phyloP scores from a whole-genome alignment of 495 filamentous ascomycete genomes.

The Podospora tetraspora region DNA sequence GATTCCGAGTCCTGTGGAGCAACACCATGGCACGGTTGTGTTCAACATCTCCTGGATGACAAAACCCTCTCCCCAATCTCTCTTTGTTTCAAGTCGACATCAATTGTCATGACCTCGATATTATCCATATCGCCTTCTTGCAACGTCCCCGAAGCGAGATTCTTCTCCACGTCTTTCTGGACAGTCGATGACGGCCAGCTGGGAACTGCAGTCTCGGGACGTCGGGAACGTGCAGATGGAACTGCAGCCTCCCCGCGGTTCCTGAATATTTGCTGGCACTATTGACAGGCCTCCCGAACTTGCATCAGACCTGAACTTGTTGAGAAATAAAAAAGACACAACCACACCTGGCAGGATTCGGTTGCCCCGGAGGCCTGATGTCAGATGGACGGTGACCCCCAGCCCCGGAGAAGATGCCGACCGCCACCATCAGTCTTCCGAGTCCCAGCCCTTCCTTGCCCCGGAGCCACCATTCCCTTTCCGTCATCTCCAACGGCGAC shows the following conservation, averaged over 20 bases:
- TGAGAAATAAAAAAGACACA: too few relatives aligned
- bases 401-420: neutral
- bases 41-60: neutral
- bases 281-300: neutral
- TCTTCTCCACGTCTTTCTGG: neutral
- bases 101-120: neutral
- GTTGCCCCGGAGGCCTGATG: neutral
- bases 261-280: neutral
- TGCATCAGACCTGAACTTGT: neutral
- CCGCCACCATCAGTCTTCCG: neutral
- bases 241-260: neutral
- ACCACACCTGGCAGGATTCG: too few relatives aligned
- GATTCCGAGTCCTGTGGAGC: neutral
- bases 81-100: neutral
- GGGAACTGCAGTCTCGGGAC: neutral
- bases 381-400: neutral
- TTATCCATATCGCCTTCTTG: neutral
- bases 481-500: neutral
- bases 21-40: neutral
- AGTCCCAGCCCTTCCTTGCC: neutral
- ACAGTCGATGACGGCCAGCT: neutral
- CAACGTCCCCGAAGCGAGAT: neutral
- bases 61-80: neutral
- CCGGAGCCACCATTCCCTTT: neutral
- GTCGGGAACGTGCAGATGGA: constrained; percentile 6